Conservation (phyloP, 306 rosid genomes). For the Senna siamea region DNA sequence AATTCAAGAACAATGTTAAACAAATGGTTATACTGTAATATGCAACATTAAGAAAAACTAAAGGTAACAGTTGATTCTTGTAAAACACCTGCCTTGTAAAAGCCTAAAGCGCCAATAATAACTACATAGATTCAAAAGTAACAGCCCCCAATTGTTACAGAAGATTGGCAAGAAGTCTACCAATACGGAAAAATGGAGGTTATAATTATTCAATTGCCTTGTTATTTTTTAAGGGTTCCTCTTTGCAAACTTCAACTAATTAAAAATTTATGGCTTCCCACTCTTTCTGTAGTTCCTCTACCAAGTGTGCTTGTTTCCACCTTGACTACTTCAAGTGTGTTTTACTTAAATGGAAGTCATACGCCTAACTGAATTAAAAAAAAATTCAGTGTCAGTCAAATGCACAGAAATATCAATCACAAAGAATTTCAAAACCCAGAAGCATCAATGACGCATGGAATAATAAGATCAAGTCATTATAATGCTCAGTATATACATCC, state of each 20-base stretch:
- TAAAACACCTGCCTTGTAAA: not conserved
- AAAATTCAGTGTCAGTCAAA: not conserved
- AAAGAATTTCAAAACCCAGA: not conserved
- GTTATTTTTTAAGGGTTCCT: not conserved
- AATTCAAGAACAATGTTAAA: constrained; percentile 14
- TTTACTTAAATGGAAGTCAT: not conserved
- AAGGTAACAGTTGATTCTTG: not conserved
- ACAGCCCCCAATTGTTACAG: not conserved
- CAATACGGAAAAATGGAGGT: not conserved
- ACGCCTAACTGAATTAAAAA: not conserved
- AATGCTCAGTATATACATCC: not conserved
- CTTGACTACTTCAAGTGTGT: constrained; percentile 1
- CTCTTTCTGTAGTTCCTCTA: not conserved
- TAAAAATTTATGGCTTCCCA: not conserved
- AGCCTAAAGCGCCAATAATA: not conserved
- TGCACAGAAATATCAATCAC: constrained; percentile 13
- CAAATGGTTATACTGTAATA: not conserved
- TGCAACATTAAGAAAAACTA: constrained; percentile 1
- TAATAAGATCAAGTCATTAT: not conserved
- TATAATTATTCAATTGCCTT: not conserved
- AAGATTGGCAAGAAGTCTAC: not conserved
- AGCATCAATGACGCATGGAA: not conserved
- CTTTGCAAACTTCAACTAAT: not conserved
- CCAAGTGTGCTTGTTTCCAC: not conserved
- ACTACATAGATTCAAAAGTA: not conserved